Base-by-base conservation (phyloP, 768 basidiomycete genomes). In the Mycena venus region DNA sequence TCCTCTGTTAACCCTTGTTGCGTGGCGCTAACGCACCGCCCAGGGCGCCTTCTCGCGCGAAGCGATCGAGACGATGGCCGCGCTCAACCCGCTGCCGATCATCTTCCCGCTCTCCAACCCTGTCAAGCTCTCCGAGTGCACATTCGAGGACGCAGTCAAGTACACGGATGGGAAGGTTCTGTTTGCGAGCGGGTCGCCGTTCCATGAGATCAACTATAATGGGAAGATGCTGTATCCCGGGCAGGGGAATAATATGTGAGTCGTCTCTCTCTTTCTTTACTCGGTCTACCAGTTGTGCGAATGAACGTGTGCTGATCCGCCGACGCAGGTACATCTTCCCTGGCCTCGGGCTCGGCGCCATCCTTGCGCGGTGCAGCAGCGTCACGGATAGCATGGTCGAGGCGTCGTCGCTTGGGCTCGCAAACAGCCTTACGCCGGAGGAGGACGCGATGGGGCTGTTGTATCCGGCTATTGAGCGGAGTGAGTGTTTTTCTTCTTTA, bases 161-260 rank as follows among this genome's bases (percentile, higher is more conserved):
- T 87, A 92, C 84, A 94, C 95, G 4, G 83, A 91, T 51, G 96
- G 97, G 32, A 85, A 82, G 49, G 94, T 93, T 21, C 90, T 98
- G 69, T 98, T 96, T 80, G 96, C 97, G 0, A 93, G 92, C 47
- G 97, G 96, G 4, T 95, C 94, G 36, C 97, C 96, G 4, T 98
- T 97, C 90, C 89, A 90, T 17, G 86, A 89, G 56, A 87, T 92
- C 75, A 78, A 83, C 68, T 93, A 87, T 84, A 82, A 87, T 40
- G 92, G 91, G 34, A 86, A 84, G 65, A 87, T 76, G 38, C 85
- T 93, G 76, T 92, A 93, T 75, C 92, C 97, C 2, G 95, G 95
- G 27, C 97, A 98, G 84, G 96, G 96, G 31, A 98, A 98, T 82
- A 99, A 98, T 83, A 96, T 97, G 95, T 95, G 94, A 82, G 93